These are phyloP conservation scores for Camelina sativa DNA, from an alignment of 345 rosid genomes.

Conservation along the genomic window DNA sequence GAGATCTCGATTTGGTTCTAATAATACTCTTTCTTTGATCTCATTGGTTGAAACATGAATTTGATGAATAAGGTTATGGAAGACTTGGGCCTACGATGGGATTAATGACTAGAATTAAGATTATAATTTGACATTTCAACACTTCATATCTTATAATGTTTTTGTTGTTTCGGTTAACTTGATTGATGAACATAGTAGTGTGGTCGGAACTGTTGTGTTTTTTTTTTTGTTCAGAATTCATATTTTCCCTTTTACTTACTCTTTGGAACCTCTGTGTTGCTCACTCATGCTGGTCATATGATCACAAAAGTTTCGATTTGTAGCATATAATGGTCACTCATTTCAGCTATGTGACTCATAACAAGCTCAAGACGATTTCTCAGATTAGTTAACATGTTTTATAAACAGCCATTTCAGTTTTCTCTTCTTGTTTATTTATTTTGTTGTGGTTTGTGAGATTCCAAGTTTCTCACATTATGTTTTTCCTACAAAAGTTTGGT, in stretches of 20 bases:
- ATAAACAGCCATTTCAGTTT: neutral
- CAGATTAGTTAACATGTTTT: neutral
- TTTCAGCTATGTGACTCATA: neutral
- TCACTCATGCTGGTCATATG: neutral
- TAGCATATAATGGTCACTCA: neutral
- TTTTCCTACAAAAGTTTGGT: no score
- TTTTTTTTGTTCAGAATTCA: neutral
- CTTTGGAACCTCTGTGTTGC: neutral
- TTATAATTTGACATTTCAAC: neutral
- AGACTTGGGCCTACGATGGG: neutral
- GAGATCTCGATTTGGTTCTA: conserved; percentile 25
- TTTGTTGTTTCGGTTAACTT: neutral
- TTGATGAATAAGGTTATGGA: neutral
- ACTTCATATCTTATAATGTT: neutral
- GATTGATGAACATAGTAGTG: conserved; percentile 2
- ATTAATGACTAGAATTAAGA: neutral
- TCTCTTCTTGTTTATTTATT: neutral
- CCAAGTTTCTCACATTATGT: neutral
- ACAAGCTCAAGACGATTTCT: neutral
- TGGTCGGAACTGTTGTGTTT: no score
- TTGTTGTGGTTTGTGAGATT: neutral
- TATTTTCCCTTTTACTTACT: neutral
- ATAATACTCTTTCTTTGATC: conserved; percentile 6
- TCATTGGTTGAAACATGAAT: neutral
- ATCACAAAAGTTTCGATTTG: neutral